These are phyloP conservation scores for Silene latifolia DNA, from an alignment of 148 eudicot species.

Conservation along the genomic window DNA sequence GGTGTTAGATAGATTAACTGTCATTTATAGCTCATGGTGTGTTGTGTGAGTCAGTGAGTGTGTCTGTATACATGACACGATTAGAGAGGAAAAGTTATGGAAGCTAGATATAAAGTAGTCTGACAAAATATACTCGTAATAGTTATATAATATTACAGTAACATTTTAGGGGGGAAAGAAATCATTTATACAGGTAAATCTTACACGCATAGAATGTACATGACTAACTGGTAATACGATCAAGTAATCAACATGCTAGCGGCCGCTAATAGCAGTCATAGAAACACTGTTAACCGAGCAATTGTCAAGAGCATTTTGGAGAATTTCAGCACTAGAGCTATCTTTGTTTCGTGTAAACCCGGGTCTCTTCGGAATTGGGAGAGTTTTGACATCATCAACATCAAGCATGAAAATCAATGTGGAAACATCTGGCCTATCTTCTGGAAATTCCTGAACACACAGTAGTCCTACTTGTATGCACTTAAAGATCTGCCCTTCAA, in stretches of 20 bases:
- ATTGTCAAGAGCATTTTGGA: background rate
- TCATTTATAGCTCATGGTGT: too few species aligned
- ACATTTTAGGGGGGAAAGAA: too few species aligned
- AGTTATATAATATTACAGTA: too few species aligned
- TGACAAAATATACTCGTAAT: too few species aligned
- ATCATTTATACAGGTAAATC: background rate
- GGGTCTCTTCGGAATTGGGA: slow-evolving; percentile 23
- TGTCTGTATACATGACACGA: too few species aligned
- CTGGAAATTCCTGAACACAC: slow-evolving; percentile 24
- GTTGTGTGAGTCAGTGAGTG: too few species aligned
- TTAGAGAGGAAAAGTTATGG: too few species aligned
- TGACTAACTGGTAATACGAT: background rate
- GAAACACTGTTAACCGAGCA: slow-evolving; percentile 15
- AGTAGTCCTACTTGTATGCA: slow-evolving; percentile 25
- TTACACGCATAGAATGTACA: background rate
- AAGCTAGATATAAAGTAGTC: too few species aligned
- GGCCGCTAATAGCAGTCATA: slow-evolving; percentile 9
- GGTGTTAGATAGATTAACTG: too few species aligned
- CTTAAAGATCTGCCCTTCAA: slow-evolving; percentile 8
- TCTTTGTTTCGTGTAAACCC: slow-evolving; percentile 20
- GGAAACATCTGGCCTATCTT: slow-evolving; percentile 25
- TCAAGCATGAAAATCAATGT: slow-evolving; percentile 24
- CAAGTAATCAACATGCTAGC: background rate
- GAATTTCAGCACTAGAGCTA: background rate
- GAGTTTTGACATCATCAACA: slow-evolving; percentile 10